Conservation (phyloP, 2,329 filamentous ascomycete species). For the Incumbomyces lentus region DNA sequence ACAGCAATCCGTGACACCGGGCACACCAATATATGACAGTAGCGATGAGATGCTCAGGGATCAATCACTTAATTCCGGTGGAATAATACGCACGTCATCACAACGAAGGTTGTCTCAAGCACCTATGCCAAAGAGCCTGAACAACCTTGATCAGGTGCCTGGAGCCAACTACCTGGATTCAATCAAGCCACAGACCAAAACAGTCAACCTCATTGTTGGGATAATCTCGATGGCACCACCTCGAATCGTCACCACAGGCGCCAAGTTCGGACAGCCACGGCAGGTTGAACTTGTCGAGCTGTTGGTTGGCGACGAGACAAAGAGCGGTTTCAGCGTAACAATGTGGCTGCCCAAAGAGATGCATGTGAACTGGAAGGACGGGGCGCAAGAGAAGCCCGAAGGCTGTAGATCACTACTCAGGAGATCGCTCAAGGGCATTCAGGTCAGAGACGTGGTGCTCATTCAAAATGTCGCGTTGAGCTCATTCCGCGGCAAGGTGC, state of each 20-base stretch:
- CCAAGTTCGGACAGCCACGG: constrained; percentile 34
- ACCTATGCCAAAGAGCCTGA: constrained; percentile 34
- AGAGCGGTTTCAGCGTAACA: constrained; percentile 66
- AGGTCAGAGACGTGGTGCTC: constrained; percentile 66
- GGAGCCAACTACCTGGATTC: constrained; percentile 52
- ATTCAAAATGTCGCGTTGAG: constrained; percentile 69
- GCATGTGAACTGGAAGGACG: constrained; percentile 19
- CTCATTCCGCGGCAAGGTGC: constrained; percentile 65
- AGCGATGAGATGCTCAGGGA: constrained; percentile 17
- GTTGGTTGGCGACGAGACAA: constrained; percentile 75
- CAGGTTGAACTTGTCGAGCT: constrained; percentile 61
- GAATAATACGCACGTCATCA: constrained; percentile 18
- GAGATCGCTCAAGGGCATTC: constrained; percentile 38
- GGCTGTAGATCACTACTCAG: constrained; percentile 26
- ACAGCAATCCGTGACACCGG: constrained; percentile 19
- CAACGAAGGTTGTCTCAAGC: constrained; percentile 16
- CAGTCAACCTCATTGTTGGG: constrained; percentile 70
- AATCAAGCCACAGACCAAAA: constrained; percentile 69
- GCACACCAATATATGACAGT: constrained; percentile 20
- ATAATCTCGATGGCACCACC: constrained; percentile 62
- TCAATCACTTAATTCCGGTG: constrained; percentile 10
- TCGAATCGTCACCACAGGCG: constrained; percentile 57
- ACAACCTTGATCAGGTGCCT: constrained; percentile 60
- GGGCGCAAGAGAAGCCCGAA: constrained; percentile 21
- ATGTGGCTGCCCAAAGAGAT: constrained; percentile 57